Conservation (phyloP, 2,329 filamentous ascomycete species). For the Phialophora macrospora region DNA sequence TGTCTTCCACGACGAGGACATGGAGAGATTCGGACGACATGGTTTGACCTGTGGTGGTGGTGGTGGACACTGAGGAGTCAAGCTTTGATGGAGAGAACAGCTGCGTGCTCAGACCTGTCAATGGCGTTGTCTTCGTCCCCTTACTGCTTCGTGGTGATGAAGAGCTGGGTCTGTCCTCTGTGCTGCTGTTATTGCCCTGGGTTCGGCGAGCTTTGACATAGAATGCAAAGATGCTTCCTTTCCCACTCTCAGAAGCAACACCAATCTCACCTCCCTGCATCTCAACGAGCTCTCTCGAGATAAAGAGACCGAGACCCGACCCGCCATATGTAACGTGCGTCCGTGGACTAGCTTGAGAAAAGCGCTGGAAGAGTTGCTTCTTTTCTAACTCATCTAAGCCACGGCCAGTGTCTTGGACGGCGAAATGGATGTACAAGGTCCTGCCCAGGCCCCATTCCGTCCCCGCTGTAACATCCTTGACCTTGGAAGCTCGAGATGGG, state of each 20-base stretch:
- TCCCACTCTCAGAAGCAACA: conserved; percentile 62
- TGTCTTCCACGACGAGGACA: conserved; percentile 53
- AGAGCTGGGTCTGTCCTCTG: conserved; percentile 19
- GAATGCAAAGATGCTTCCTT: conserved; percentile 64
- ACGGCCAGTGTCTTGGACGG: conserved; percentile 77
- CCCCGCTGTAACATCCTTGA: conserved; percentile 45
- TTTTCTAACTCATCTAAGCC: conserved; percentile 73
- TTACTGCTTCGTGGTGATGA: conserved; percentile 22
- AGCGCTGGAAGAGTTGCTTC: conserved; percentile 75
- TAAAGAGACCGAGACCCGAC: conserved; percentile 77
- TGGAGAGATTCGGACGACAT: conserved; percentile 16
- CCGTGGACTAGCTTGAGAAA: conserved; percentile 75
- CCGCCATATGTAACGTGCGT: conserved; percentile 81
- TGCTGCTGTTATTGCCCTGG: conserved; percentile 10
- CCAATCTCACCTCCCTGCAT: conserved; percentile 81
- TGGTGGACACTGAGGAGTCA: neutral
- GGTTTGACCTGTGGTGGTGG: conserved; percentile 3
- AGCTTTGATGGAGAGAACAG: neutral
- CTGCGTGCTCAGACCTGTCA: conserved; percentile 18
- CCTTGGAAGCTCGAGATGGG: conserved; percentile 39
- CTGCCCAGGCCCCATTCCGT: conserved; percentile 63
- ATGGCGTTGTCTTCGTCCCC: conserved; percentile 15
- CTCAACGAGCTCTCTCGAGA: conserved; percentile 77
- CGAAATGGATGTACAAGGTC: conserved; percentile 69
- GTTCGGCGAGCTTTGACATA: conserved; percentile 56